Conservation (phyloP, 2,329 filamentous ascomycete genomes). For the Lachnellula suecica region DNA sequence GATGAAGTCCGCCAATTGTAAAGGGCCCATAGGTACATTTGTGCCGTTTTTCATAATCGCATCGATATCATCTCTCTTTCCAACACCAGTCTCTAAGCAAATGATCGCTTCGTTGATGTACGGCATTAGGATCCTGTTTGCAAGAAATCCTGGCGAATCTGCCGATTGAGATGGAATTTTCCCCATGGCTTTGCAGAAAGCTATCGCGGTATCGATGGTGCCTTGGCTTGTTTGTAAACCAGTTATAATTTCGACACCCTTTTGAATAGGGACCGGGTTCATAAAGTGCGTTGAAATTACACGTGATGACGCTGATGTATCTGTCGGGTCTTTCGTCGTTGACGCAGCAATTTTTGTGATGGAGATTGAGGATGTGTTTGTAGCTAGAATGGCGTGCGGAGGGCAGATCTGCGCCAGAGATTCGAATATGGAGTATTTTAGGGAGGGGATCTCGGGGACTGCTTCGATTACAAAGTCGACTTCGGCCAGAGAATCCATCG, state of each 20-base stretch:
- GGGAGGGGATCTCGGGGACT: conserved; percentile 83
- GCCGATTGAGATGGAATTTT: conserved; percentile 87
- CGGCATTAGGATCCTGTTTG: conserved; percentile 96
- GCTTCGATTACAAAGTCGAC: conserved; percentile 98
- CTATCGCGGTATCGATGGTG: conserved; percentile 79
- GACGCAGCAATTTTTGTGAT: conserved; percentile 94
- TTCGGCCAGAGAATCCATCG: conserved; percentile 73
- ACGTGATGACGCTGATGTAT: conserved; percentile 78
- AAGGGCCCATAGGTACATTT: conserved; percentile 95
- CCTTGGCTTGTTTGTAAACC: conserved; percentile 85
- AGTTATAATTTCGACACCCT: conserved; percentile 96
- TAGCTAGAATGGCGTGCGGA: conserved; percentile 85
- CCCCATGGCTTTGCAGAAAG: conserved; percentile 88
- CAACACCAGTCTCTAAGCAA: conserved; percentile 91
- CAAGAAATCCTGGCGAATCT: conserved; percentile 90
- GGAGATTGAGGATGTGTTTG: conserved; percentile 97
- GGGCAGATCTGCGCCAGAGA: conserved; percentile 80
- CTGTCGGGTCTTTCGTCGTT: conserved; percentile 74
- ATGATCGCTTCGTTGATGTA: conserved; percentile 99
- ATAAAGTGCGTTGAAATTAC: conserved; percentile 98
- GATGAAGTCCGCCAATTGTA: conserved; percentile 94
- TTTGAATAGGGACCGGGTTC: conserved; percentile 97
- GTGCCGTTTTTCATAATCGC: conserved; percentile 99
- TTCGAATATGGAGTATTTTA: conserved; percentile 87
- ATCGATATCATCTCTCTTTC: conserved; percentile 87